phyloP scores from a whole-genome alignment of 495 filamentous ascomycete species.

The Penicillium diatomitis region DNA sequence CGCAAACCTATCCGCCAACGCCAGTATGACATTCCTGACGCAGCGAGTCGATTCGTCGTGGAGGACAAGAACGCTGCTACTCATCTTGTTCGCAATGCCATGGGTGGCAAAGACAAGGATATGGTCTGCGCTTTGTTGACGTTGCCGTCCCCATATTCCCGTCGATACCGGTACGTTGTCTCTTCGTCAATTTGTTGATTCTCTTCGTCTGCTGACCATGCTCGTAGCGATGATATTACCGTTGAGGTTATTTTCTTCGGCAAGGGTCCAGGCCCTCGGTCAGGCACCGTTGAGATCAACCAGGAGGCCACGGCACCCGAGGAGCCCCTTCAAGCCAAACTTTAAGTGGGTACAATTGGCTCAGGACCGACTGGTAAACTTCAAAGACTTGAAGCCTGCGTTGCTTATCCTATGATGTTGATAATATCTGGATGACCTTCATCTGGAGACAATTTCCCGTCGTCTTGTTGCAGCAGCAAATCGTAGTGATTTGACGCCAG shows the following conservation, averaged over 20 bases:
- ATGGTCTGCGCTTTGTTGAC: constrained; percentile 92
- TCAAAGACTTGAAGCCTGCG: neutral
- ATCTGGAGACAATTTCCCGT: too few species aligned
- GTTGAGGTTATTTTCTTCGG: constrained; percentile 99
- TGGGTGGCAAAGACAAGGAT: constrained; percentile 88
- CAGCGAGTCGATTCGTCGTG: constrained; percentile 74
- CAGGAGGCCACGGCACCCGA: constrained; percentile 68
- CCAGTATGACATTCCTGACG: constrained; percentile 67
- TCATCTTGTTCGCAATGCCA: constrained; percentile 89
- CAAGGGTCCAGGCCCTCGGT: constrained; percentile 60
- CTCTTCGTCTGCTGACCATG: neutral
- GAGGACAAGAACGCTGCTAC: constrained; percentile 96
- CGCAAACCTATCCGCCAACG: constrained; percentile 70
- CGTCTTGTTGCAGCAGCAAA: too few species aligned
- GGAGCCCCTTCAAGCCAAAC: constrained; percentile 19
- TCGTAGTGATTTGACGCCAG: too few species aligned
- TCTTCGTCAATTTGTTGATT: neutral
- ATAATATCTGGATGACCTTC: too few species aligned
- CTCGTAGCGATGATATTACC: constrained; percentile 75
- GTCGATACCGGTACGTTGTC: constrained; percentile 67
- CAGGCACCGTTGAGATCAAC: constrained; percentile 72
- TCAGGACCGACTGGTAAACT: neutral
- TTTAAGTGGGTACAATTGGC: neutral
- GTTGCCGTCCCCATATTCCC: constrained; percentile 79
- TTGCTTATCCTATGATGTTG: too few species aligned